Evolutionary conservation across 345 rosid genomes (phyloP).

Genomic region (Salix viminalis): DNA sequence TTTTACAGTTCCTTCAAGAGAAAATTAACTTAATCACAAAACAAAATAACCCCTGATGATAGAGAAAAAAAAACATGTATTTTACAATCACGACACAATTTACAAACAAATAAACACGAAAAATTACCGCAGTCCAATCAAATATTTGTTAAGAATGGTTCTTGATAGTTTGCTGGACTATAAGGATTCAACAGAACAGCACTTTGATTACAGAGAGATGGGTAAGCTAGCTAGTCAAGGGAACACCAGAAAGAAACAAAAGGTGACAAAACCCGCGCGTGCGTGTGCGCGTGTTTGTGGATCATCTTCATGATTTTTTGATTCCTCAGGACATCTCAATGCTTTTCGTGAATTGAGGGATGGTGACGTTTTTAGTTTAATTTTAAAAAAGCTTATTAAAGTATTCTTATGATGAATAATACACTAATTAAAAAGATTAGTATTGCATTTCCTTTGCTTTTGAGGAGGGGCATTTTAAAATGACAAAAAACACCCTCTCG

Average conservation of each 20-base stretch:
- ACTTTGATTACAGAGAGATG: neutral
- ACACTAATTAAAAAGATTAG: neutral
- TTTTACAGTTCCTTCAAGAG: too few relatives aligned
- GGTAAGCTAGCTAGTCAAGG: constrained; percentile 11
- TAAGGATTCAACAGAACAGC: neutral
- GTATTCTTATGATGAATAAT: neutral
- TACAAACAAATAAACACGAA: too few relatives aligned
- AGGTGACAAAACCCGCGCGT: neutral
- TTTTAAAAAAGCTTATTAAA: neutral
- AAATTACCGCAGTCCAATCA: constrained; percentile 6
- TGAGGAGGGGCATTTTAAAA: neutral
- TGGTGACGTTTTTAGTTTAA: neutral
- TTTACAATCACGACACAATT: too few relatives aligned
- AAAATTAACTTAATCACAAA: too few relatives aligned
- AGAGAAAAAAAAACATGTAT: too few relatives aligned
- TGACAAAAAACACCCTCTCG: too few relatives aligned
- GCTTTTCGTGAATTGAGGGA: neutral
- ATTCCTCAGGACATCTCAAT: neutral
- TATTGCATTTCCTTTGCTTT: neutral
- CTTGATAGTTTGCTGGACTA: neutral
- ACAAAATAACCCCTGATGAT: too few relatives aligned
- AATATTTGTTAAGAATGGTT: neutral
- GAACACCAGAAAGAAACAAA: neutral
- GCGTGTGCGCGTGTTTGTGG: neutral
- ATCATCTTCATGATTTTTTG: neutral